Percentiles rank a stretch among this genome's conserved stretches.
These are phyloP conservation scores for Alternaria rosae DNA, from an alignment of 2,329 filamentous ascomycete species.

Conservation along the genomic window DNA sequence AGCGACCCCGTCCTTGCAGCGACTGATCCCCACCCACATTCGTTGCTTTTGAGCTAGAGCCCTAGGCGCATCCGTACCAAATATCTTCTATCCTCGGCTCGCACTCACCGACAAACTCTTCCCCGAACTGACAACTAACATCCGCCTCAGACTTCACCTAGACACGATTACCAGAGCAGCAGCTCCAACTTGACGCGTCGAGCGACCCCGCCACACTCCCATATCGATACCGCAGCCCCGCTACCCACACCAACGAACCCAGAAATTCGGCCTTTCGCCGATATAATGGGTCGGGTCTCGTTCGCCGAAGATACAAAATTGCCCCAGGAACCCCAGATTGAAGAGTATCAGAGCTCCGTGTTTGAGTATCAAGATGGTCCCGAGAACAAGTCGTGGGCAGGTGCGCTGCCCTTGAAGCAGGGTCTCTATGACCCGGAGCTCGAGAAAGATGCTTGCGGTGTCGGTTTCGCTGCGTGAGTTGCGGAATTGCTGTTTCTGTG, in stretches of 20 bases:
- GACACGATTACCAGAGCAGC: constrained; percentile 28
- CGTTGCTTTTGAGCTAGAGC: constrained; percentile 29
- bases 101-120: background rate
- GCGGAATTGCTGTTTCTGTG: background rate
- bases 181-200: constrained; percentile 32
- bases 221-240: constrained; percentile 28
- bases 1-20: constrained; percentile 14
- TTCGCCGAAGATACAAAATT: constrained; percentile 60
- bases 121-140: constrained; percentile 21
- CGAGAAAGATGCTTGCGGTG: constrained; percentile 99
- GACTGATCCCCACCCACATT: constrained; percentile 17
- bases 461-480: constrained; percentile 94
- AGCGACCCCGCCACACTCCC: constrained; percentile 33
- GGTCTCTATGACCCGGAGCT: constrained; percentile 95
- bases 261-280: constrained; percentile 58
- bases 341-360: constrained; percentile 67
- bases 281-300: constrained; percentile 63
- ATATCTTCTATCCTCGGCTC: background rate
- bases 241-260: constrained; percentile 30
- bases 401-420: constrained; percentile 95
- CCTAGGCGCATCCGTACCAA: constrained; percentile 9
- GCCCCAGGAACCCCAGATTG: constrained; percentile 56
- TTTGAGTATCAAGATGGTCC: constrained; percentile 84
- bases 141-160: constrained; percentile 19
- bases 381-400: constrained; percentile 92